These are phyloP conservation scores for Diaporthe capsici DNA, from an alignment of 2,329 filamentous ascomycete species.

Conservation along the genomic window DNA sequence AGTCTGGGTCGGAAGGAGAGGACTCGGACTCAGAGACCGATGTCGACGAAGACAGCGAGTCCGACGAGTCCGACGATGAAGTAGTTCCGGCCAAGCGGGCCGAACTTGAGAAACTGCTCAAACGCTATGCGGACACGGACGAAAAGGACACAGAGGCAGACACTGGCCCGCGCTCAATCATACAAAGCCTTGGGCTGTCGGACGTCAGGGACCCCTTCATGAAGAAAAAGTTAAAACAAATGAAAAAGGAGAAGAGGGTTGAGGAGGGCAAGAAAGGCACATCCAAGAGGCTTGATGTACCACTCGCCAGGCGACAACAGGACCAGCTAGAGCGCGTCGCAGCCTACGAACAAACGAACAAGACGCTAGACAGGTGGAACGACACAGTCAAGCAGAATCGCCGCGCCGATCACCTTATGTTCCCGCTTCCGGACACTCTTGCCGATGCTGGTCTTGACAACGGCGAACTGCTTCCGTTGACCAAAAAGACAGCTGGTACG, in stretches of 20 bases:
- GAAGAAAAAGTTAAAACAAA: constrained; percentile 83
- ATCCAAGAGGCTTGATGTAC: constrained; percentile 82
- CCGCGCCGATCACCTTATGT: constrained; percentile 89
- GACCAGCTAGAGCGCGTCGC: constrained; percentile 84
- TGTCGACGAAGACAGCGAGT: constrained; percentile 54
- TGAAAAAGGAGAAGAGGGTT: constrained; percentile 72
- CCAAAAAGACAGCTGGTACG: constrained; percentile 76
- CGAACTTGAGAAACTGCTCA: constrained; percentile 78
- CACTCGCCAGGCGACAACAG: constrained; percentile 88
- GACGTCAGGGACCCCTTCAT: constrained; percentile 81
- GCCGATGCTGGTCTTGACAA: constrained; percentile 71
- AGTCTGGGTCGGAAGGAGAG: constrained; percentile 61
- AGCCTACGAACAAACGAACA: constrained; percentile 91
- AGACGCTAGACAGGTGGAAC: constrained; percentile 90
- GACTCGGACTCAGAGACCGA: constrained; percentile 57
- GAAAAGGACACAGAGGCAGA: constrained; percentile 62
- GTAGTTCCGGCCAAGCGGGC: constrained; percentile 70
- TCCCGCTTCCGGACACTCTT: constrained; percentile 84
- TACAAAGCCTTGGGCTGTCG: constrained; percentile 80
- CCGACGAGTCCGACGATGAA: constrained; percentile 64
- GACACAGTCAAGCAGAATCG: constrained; percentile 97
- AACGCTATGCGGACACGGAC: constrained; percentile 76
- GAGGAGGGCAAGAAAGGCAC: constrained; percentile 66
- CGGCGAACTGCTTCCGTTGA: constrained; percentile 76
- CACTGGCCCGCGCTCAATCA: constrained; percentile 66